These are phyloP conservation scores for Polyplosphaeria fusca DNA, from an alignment of 495 filamentous ascomycete species.

Conservation along the genomic window DNA sequence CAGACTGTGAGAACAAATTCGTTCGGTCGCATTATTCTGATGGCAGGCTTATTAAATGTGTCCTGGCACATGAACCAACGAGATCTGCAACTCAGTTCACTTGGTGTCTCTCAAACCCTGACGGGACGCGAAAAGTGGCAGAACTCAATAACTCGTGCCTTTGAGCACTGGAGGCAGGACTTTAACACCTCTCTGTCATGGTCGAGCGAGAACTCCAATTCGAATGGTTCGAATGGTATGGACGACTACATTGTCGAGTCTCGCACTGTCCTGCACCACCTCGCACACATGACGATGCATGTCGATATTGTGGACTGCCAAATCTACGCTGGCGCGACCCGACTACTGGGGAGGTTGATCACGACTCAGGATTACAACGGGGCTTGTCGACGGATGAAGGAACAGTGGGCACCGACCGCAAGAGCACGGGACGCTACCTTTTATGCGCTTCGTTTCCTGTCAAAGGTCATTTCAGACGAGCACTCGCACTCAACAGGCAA, in stretches of 20 bases:
- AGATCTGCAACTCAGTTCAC: conserved; percentile 87
- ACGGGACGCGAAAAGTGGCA: conserved; percentile 93
- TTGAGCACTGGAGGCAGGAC: conserved; percentile 92
- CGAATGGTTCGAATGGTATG: conserved; percentile 49
- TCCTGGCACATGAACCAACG: conserved; percentile 98
- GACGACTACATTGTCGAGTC: conserved; percentile 81
- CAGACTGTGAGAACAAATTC: conserved; percentile 88
- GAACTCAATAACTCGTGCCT: conserved; percentile 78
- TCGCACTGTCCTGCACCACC: conserved; percentile 81
- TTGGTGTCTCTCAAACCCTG: conserved; percentile 72
- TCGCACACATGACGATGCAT: conserved; percentile 98
- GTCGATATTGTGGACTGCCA: conserved; percentile 97
- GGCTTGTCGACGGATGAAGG: conserved; percentile 80
- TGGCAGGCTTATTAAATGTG: conserved; percentile 90
- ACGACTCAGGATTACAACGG: conserved; percentile 74
- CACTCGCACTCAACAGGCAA: conserved; percentile 18
- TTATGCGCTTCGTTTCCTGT: conserved; percentile 85
- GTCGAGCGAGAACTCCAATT: conserved; percentile 40
- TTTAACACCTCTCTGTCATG: conserved; percentile 78
- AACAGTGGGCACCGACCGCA: conserved; percentile 86
- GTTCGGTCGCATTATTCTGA: conserved; percentile 91
- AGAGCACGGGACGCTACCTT: conserved; percentile 90
- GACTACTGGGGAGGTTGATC: conserved; percentile 82
- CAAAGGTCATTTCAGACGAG: conserved; percentile 62
- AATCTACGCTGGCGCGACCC: conserved; percentile 83